Conservation (phyloP, 208 protist genomes). For the Balamuthia mandrillaris region DNA sequence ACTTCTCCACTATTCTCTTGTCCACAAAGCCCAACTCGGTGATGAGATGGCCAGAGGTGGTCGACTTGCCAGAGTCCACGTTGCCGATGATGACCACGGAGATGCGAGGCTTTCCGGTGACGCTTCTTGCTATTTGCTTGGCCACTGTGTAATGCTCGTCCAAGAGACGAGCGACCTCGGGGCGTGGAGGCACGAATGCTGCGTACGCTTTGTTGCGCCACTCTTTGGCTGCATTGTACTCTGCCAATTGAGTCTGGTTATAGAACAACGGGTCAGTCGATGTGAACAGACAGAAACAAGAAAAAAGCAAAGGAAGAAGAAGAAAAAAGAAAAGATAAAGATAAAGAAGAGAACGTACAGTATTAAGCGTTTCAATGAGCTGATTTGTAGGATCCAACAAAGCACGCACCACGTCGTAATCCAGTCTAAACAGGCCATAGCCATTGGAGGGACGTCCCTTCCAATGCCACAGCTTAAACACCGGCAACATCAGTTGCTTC, state of each 20-base stretch:
- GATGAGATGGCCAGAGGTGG: slow-evolving; percentile 87
- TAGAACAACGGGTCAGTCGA: too few species aligned
- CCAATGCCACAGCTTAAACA: slow-evolving; percentile 10
- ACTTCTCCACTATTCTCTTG: slow-evolving; percentile 69
- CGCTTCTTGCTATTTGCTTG: not conserved
- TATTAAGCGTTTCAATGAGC: not conserved
- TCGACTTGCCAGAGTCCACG: slow-evolving; percentile 90
- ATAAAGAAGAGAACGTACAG: too few species aligned
- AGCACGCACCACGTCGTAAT: slow-evolving; percentile 11
- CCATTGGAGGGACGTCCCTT: slow-evolving; percentile 7
- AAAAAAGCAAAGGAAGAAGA: too few species aligned
- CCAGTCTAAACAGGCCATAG: slow-evolving; percentile 25
- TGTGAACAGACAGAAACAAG: too few species aligned
- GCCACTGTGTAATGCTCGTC: not conserved
- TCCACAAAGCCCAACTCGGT: slow-evolving; percentile 79
- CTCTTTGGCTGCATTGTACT: slow-evolving; percentile 32
- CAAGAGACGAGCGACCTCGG: not conserved
- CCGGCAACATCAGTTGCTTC: not conserved
- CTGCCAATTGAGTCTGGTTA: not conserved
- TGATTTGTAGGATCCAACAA: not conserved
- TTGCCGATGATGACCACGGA: slow-evolving; percentile 65
- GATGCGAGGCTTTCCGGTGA: not conserved
- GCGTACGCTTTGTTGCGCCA: not conserved
- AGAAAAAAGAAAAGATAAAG: too few species aligned
- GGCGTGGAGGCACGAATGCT: slow-evolving; percentile 5